These are phyloP conservation scores for Macrophomina pseudophaseolina DNA, from an alignment of 2,329 filamentous ascomycete genomes.

Conservation along the genomic window DNA sequence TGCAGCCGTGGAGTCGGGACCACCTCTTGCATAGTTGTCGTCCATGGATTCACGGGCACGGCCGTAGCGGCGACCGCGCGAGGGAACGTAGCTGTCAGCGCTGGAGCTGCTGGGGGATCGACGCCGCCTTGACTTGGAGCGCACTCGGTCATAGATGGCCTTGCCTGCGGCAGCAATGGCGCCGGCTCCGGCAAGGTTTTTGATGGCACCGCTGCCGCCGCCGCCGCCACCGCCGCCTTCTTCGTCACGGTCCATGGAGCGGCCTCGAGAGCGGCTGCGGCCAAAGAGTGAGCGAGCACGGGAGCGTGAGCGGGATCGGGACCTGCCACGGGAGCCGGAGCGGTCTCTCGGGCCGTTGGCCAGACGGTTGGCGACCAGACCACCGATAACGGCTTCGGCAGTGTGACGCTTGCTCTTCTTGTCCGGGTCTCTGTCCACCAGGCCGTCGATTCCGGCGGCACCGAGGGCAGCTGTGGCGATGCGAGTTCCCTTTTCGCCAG, in stretches of 20 bases:
- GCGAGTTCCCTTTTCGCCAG: constrained; percentile 88
- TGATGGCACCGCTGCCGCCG: constrained; percentile 51
- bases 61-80: constrained; percentile 48
- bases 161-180: constrained; percentile 58
- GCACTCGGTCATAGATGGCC: constrained; percentile 60
- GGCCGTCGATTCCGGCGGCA: constrained; percentile 83
- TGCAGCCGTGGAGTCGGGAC: neutral
- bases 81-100: constrained; percentile 59
- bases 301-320: constrained; percentile 65
- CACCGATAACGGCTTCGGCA: constrained; percentile 85
- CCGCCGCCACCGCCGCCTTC: constrained; percentile 50
- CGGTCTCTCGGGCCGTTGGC: constrained; percentile 79
- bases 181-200: constrained; percentile 55
- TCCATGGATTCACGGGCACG: constrained; percentile 2
- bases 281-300: constrained; percentile 58
- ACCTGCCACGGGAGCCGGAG: constrained; percentile 61
- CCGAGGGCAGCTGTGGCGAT: constrained; percentile 85
- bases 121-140: constrained; percentile 57
- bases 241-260: constrained; percentile 56
- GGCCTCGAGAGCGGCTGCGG: constrained; percentile 55
- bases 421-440: constrained; percentile 70
- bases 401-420: constrained; percentile 81
- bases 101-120: constrained; percentile 53
- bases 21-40: constrained; percentile 1
- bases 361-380: constrained; percentile 82